phyloP scores from a whole-genome alignment of 2,329 filamentous ascomycete species.

The Tolypocladium paradoxum region DNA sequence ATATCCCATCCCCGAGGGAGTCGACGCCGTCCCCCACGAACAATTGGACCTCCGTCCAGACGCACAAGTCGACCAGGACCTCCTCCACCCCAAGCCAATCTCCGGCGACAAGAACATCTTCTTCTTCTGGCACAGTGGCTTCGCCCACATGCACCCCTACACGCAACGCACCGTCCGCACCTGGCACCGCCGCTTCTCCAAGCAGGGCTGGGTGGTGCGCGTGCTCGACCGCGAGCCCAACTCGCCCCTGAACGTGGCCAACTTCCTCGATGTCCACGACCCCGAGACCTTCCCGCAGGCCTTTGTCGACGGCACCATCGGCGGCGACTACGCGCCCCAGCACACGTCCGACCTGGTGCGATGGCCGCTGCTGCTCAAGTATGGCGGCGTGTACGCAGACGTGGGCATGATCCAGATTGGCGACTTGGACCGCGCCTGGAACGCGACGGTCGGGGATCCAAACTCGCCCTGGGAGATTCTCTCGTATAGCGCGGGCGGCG shows the following conservation, averaged over 20 bases:
- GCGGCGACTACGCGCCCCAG: conserved; percentile 38
- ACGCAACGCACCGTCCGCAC: conserved; percentile 40
- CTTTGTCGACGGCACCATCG: conserved; percentile 36
- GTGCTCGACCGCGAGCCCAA: conserved; percentile 33
- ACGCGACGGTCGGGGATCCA: conserved; percentile 33
- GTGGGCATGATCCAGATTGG: conserved; percentile 47
- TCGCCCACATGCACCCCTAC: conserved; percentile 36
- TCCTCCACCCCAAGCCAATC: conserved; percentile 28
- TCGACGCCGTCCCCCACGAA: conserved; percentile 27
- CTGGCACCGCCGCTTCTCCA: conserved; percentile 41
- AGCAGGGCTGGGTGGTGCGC: conserved; percentile 40
- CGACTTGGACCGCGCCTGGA: conserved; percentile 43
- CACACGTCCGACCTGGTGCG: conserved; percentile 49
- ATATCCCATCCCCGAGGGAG: conserved; percentile 16
- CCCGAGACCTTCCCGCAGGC: conserved; percentile 33
- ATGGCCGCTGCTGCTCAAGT: conserved; percentile 42
- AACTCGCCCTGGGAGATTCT: conserved; percentile 35
- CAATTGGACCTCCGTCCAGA: conserved; percentile 35
- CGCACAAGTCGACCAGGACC: conserved; percentile 29
- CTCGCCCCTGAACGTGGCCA: conserved; percentile 35
- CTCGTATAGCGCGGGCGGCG: conserved; percentile 30
- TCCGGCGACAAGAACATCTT: conserved; percentile 41
- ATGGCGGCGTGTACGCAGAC: conserved; percentile 48
- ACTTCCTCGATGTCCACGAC: conserved; percentile 36
- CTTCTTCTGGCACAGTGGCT: conserved; percentile 48